These are phyloP conservation scores for Hypoxylon rubiginosum DNA, from an alignment of 2,329 filamentous ascomycete species.

Conservation along the genomic window DNA sequence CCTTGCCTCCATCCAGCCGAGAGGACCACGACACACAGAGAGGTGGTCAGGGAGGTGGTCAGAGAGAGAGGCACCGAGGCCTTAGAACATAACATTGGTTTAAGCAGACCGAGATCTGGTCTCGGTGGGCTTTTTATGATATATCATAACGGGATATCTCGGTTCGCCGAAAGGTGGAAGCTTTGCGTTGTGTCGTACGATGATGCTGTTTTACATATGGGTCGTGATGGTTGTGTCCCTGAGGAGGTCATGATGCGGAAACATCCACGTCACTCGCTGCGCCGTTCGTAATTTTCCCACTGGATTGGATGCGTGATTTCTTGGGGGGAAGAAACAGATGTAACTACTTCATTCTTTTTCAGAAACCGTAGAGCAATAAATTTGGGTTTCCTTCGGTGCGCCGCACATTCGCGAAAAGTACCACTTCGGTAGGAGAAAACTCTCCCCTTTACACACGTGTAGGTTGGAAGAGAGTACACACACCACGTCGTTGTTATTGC, in stretches of 20 bases:
- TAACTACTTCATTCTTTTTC: neutral
- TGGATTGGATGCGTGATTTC: conserved; percentile 14
- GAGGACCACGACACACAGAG: neutral
- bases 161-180: conserved; percentile 23
- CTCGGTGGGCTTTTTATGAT: conserved; percentile 18
- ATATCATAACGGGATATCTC: conserved; percentile 31
- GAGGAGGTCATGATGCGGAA: conserved; percentile 23
- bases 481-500: conserved; percentile 13
- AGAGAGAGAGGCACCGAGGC: neutral
- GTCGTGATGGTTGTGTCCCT: neutral
- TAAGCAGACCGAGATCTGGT: conserved; percentile 27
- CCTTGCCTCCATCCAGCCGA: conserved; percentile 10
- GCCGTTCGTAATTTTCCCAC: conserved; percentile 8
- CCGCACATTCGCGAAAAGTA: neutral
- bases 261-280: conserved; percentile 31
- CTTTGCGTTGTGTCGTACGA: conserved; percentile 6
- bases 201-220: conserved; percentile 3
- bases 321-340: conserved; percentile 4
- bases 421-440: neutral
- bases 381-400: neutral
- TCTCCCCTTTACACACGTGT: neutral
- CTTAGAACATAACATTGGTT: neutral
- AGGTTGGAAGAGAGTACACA: neutral
- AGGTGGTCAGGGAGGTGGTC: conserved; percentile 15
- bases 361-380: neutral